phyloP scores from a whole-genome alignment of 2,329 filamentous ascomycete genomes.

The Bimuria novae-zelandiae region DNA sequence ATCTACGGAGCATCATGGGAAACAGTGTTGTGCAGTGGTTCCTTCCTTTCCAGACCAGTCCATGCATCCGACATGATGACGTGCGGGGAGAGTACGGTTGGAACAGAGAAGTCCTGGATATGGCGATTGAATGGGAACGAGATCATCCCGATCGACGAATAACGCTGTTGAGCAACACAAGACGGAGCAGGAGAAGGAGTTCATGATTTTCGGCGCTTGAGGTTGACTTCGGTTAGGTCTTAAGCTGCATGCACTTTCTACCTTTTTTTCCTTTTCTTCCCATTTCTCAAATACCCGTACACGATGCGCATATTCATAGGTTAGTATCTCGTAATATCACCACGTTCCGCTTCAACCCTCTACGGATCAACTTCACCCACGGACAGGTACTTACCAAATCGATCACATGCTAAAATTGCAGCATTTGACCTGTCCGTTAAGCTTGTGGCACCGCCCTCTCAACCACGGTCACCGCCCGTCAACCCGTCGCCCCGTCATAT shows the following conservation, averaged over 20 bases:
- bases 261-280: not conserved
- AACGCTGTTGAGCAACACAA: conserved; percentile 1
- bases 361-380: not conserved
- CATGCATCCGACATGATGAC: conserved; percentile 71
- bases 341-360: not conserved
- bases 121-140: conserved; percentile 33
- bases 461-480: not conserved
- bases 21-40: conserved; percentile 74
- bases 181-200: conserved; percentile 10
- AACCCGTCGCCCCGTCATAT: not conserved
- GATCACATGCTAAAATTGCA: not conserved
- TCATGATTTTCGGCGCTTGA: not conserved
- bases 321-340: not conserved
- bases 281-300: conserved; percentile 2
- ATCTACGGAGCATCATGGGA: conserved; percentile 83
- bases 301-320: not conserved
- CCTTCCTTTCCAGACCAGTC: conserved; percentile 74
- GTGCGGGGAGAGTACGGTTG: conserved; percentile 70
- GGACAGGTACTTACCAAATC: too few relatives aligned
- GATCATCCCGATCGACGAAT: conserved; percentile 23
- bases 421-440: not conserved
- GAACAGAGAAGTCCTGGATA: conserved; percentile 60
- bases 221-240: conserved; percentile 16
- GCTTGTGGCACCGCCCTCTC: not conserved
- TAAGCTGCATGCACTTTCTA: conserved; percentile 9